Base-by-base conservation (phyloP, 306 rosid genomes). In the Vicia faba region DNA sequence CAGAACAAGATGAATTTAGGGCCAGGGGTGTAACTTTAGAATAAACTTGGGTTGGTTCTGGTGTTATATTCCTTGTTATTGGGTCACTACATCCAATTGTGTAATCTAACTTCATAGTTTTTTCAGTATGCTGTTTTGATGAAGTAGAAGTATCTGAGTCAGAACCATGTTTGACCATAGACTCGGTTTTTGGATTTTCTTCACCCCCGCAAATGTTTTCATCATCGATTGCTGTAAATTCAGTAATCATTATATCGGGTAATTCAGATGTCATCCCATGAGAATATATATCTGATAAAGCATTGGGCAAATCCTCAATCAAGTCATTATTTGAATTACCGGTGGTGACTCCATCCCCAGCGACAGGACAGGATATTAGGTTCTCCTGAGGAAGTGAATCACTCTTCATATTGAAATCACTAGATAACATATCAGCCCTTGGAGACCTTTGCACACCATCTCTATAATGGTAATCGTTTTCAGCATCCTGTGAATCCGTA, bases 271-370 rank as follows among this genome's bases (percentile, higher is more conserved):
- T 14, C 48, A 74, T 79, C 60, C 84, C 88, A 57, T 71, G 79
- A 75, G 85, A 77, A 83, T 51, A 75, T 19, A 62, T 45, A 61
- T 74, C 75, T 6, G 81, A 75, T 54, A 68, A 61, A 54, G 62
- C 65, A 71, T 62, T 78, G 66, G 81, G 74, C 19, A 67, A 60
- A 69, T 72, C 69, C 60, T 79, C 86, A 75, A 61, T 48, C 61
- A 78, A 78, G 73, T 88, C 91, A 61, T 71, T 80, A 57, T 53
- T 59, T 40, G 82, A 73, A 77, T 80, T 72, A 68, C 82, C 63
- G 23, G 75, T 44, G 19, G 76, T 71, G 71, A 66, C 51, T 69
- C 81, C 81, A 36, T 61, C 75, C 10, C 56, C 68, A 61, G 80
- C 78, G 12, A 75, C 39, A 7, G 83, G 66, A 14, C 66, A 45